These are phyloP conservation scores for Ploettnerulaceae sp. DNA, from an alignment of 2,329 filamentous ascomycete genomes.

Conservation along the genomic window DNA sequence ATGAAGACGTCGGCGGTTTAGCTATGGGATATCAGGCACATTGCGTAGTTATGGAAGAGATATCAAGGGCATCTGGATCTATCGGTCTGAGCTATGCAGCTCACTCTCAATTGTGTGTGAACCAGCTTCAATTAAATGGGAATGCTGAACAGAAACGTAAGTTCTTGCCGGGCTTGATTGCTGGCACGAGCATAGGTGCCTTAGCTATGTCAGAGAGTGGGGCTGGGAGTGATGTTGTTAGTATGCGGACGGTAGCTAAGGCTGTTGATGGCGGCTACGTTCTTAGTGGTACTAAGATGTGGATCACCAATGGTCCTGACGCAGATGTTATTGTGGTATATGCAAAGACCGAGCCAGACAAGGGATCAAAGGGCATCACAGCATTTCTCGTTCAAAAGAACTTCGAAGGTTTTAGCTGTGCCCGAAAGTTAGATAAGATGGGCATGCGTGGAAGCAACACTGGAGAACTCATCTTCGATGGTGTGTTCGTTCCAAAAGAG, in stretches of 20 bases:
- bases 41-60: slow-evolving; percentile 91
- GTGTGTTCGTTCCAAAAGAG: slow-evolving; percentile 79
- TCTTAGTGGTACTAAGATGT: slow-evolving; percentile 80
- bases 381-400: slow-evolving; percentile 79
- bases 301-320: slow-evolving; percentile 97
- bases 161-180: slow-evolving; percentile 75
- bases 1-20: slow-evolving; percentile 85
- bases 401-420: slow-evolving; percentile 73
- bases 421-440: slow-evolving; percentile 92
- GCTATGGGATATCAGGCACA: slow-evolving; percentile 96
- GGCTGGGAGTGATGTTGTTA: slow-evolving; percentile 88
- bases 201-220: slow-evolving; percentile 94
- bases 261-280: slow-evolving; percentile 79
- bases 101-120: slow-evolving; percentile 93
- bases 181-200: slow-evolving; percentile 76
- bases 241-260: slow-evolving; percentile 84
- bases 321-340: slow-evolving; percentile 95
- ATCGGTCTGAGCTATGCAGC: slow-evolving; percentile 92
- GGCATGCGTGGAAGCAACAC: slow-evolving; percentile 98
- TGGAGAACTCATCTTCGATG: slow-evolving; percentile 85
- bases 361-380: slow-evolving; percentile 84
- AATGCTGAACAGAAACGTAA: slow-evolving; percentile 70
- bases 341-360: slow-evolving; percentile 81
- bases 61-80: slow-evolving; percentile 77
- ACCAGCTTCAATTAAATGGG: slow-evolving; percentile 91